Base-by-base conservation (phyloP, 2,329 filamentous ascomycete genomes). In the Arthrobotrys sinensis region DNA sequence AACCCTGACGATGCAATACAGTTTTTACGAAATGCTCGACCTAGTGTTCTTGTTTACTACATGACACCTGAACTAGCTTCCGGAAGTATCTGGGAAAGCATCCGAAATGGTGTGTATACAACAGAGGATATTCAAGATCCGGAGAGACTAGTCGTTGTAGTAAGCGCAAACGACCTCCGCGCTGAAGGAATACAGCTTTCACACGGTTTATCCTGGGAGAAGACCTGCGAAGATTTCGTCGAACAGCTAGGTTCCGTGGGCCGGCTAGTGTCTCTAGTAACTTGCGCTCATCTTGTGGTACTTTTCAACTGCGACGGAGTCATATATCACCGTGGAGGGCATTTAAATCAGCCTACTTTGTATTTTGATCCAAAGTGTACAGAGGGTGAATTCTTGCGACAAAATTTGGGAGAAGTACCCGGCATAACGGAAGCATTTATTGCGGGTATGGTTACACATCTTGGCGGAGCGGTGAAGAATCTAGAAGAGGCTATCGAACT, bases 181-280 rank as follows among this genome's bases (percentile, higher is more conserved):
- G 72, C 72, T 3, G 72, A 76, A 48, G 72, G 72, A 4, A 65
- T 76, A 19, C 57, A 65, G 8, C 32, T 76, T 64, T 76, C 72
- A 2, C 65, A 76, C 19, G 72, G 72, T 1, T 38, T 76, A 45
- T 76, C 72, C 0, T 76, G 72, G 65, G 72, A 76, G 32, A 76
- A 70, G 36, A 76, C 72, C 7, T 76, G 72, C 48, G 72, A 76
- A 45, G 72, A 76, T 24, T 70, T 76, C 8, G 65, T 76, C 38
- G 65, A 76, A 16, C 53, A 70, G n/a, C 45, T 76, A 1, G 72
- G 72, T 7, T 70, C 72, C n/a, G 57, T 76, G 21, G 65, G 72
- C 1, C 53, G 40, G 7, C 38, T 76, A 12, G 65, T 76, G 16
- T 60, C 40, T 16, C 16, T 76, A 14, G 65, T 70, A 38, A 76